Percentiles rank a stretch among this genome's conserved stretches.
Evolutionary conservation across 768 basidiomycete genomes (phyloP).

Genomic region (Pisolithus sp.): DNA sequence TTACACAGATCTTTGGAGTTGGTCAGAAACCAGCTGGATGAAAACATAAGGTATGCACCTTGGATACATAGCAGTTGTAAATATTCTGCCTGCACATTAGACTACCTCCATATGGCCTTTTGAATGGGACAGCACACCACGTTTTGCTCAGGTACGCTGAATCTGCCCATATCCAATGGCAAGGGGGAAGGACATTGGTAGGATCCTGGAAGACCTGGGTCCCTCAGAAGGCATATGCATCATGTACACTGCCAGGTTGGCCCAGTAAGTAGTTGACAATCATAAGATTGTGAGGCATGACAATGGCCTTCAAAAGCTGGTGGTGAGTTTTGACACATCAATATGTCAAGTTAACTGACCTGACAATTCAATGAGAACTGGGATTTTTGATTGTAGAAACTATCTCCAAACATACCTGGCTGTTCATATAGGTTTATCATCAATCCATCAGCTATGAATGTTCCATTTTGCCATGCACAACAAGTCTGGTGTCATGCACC

Average conservation of each 20-base stretch:
- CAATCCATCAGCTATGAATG: constrained; percentile 2
- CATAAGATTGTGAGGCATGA: too few relatives aligned
- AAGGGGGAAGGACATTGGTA: too few relatives aligned
- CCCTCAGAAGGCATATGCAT: too few relatives aligned
- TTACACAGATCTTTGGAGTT: neutral
- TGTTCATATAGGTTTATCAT: neutral
- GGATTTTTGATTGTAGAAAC: constrained; percentile 2
- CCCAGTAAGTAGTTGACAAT: too few relatives aligned
- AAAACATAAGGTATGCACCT: neutral
- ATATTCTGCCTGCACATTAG: neutral
- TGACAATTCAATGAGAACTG: too few relatives aligned
- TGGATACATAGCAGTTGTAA: neutral
- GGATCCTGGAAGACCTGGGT: too few relatives aligned
- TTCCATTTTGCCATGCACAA: neutral
- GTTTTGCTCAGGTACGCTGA: neutral
- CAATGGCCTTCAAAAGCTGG: too few relatives aligned
- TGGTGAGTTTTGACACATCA: too few relatives aligned
- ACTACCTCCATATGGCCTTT: constrained; percentile 6
- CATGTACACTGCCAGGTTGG: too few relatives aligned
- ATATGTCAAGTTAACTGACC: too few relatives aligned
- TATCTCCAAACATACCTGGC: neutral
- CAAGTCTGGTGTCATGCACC: too few relatives aligned
- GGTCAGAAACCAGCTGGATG: neutral
- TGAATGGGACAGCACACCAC: constrained; percentile 6
- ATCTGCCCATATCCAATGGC: too few relatives aligned